Evolutionary conservation across 345 rosid genomes (phyloP).

Genomic region (Kandelia obovata): DNA sequence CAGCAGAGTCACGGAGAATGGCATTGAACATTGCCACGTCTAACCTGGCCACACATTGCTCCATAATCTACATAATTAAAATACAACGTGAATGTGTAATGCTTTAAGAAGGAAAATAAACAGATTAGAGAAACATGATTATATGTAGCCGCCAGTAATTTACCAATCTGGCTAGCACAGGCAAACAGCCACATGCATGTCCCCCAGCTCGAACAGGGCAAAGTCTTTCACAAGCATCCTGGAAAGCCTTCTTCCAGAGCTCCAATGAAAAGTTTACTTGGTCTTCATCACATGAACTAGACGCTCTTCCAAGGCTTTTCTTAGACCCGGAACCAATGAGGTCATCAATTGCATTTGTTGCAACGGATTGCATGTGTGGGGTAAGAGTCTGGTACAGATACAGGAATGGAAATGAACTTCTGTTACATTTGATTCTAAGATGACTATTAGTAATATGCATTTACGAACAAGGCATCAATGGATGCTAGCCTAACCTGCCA

Average conservation of each 20-base stretch:
- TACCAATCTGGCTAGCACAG: constrained; percentile 74
- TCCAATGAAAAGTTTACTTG: constrained; percentile 65
- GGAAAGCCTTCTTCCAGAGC: constrained; percentile 88
- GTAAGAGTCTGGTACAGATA: constrained; percentile 67
- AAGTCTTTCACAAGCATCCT: constrained; percentile 84
- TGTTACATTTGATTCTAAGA: too few relatives aligned
- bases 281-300: constrained; percentile 48
- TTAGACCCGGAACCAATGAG: constrained; percentile 37
- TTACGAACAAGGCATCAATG: constrained; percentile 4
- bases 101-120: too few relatives aligned
- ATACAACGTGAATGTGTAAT: not conserved
- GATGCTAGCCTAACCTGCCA: constrained; percentile 67
- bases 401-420: constrained; percentile 16
- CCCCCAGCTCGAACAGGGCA: constrained; percentile 94
- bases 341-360: constrained; percentile 38
- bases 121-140: too few relatives aligned
- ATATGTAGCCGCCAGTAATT: not conserved
- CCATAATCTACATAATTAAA: constrained; percentile 63
- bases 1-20: constrained; percentile 82
- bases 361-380: constrained; percentile 81
- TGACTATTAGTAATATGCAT: too few relatives aligned
- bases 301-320: constrained; percentile 40
- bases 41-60: constrained; percentile 85
- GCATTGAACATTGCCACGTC: constrained; percentile 99
- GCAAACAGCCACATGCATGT: constrained; percentile 88